phyloP scores from a whole-genome alignment of 169 alveolate species.

The Toxoplasma gondii region DNA sequence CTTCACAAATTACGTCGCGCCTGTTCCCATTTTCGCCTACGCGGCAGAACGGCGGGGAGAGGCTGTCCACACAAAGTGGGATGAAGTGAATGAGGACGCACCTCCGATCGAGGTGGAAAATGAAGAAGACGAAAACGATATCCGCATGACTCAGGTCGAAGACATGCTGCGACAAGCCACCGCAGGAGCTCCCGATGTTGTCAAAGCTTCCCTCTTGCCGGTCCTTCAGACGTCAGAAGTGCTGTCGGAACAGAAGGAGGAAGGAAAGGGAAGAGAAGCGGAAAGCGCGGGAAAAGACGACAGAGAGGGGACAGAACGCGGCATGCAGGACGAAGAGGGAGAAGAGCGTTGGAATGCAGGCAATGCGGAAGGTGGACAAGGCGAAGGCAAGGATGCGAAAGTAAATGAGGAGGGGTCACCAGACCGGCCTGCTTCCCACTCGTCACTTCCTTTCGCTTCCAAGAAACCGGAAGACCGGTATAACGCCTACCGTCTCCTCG shows the following conservation, averaged over 20 bases:
- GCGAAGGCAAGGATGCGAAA: not conserved
- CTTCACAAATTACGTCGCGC: conserved; percentile 80
- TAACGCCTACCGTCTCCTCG: conserved; percentile 1
- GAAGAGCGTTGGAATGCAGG: not conserved
- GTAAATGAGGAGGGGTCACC: not conserved
- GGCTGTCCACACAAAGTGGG: conserved; percentile 73
- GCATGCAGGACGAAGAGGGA: not conserved
- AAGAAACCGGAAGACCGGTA: not conserved
- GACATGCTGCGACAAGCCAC: conserved; percentile 17
- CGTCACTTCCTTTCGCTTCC: not conserved
- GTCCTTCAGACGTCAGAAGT: not conserved
- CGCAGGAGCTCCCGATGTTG: conserved; percentile 7
- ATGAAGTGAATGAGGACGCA: not conserved
- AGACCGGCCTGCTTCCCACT: not conserved
- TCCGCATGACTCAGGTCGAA: not conserved
- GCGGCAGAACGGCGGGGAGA: conserved; percentile 85
- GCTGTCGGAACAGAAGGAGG: not conserved
- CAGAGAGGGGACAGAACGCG: not conserved
- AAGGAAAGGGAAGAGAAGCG: not conserved
- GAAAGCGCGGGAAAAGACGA: not conserved
- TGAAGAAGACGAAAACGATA: not conserved
- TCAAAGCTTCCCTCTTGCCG: not conserved
- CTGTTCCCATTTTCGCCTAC: conserved; percentile 83
- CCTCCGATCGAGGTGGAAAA: not conserved
- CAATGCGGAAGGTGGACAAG: not conserved